A percentile compares a stretch with the other conserved stretches of the same genome.
Evolutionary conservation across 345 rosid species (phyloP).

Genomic region (Gossypium herbaceum): DNA sequence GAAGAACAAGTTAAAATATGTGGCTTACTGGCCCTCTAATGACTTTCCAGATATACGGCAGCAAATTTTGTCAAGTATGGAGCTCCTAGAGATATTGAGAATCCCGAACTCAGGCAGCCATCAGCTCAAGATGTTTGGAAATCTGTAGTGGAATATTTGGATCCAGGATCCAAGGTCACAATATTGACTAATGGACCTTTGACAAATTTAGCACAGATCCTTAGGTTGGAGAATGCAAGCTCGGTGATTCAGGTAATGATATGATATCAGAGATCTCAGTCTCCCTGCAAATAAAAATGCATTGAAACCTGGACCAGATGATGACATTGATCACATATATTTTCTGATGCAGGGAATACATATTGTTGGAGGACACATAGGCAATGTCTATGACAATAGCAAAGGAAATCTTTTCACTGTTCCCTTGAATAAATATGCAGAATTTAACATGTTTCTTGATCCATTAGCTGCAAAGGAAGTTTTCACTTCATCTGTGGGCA

Average conservation of each 20-base stretch:
- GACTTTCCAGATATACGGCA: constrained; percentile 57
- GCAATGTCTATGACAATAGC: constrained; percentile 19
- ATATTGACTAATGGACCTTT: constrained; percentile 73
- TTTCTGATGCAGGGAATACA: constrained; percentile 52
- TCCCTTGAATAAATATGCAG: constrained; percentile 51
- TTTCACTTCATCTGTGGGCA: constrained; percentile 48
- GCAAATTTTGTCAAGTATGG: constrained; percentile 54
- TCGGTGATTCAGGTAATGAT: constrained; percentile 52
- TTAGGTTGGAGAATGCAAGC: constrained; percentile 30
- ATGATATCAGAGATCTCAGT: neutral
- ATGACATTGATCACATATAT: neutral
- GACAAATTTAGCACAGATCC: constrained; percentile 68
- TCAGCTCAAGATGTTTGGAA: constrained; percentile 69
- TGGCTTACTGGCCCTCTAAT: neutral
- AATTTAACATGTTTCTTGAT: constrained; percentile 84
- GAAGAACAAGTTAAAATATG: neutral
- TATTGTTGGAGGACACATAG: constrained; percentile 78
- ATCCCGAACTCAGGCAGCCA: constrained; percentile 69
- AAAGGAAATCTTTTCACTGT: constrained; percentile 52
- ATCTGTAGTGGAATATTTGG: constrained; percentile 31
- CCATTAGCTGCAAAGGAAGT: constrained; percentile 79
- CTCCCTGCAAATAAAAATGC: neutral
- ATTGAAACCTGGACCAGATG: neutral
- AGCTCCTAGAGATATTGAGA: constrained; percentile 70
- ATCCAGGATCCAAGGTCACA: constrained; percentile 53